Evolutionary conservation across 1,139 yeast genomes (phyloP).

Genomic region (Kodamaea plutei): DNA sequence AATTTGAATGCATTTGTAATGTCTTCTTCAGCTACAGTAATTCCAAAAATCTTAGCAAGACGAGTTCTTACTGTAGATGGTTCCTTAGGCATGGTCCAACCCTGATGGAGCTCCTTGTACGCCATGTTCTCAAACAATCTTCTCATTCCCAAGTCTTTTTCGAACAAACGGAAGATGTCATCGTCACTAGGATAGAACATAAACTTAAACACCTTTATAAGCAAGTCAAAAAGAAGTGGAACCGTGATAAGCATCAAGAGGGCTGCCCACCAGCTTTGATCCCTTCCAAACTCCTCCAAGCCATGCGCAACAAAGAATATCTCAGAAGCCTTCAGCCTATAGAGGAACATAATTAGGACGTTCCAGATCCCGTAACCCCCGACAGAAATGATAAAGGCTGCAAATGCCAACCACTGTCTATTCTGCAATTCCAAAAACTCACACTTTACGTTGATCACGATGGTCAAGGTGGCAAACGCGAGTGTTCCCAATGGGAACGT

Average conservation of each 20-base stretch:
- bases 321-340: slow-evolving; percentile 51
- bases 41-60: slow-evolving; percentile 12
- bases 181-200: slow-evolving; percentile 68
- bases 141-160: slow-evolving; percentile 64
- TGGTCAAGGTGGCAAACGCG: slow-evolving; percentile 65
- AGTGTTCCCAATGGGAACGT: slow-evolving; percentile 79
- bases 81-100: slow-evolving; percentile 68
- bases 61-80: slow-evolving; percentile 24
- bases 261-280: slow-evolving; percentile 82
- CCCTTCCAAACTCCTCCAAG: slow-evolving; percentile 70
- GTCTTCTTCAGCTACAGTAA: slow-evolving; percentile 1
- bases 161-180: slow-evolving; percentile 73
- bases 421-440: slow-evolving; percentile 83
- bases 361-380: slow-evolving; percentile 92
- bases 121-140: slow-evolving; percentile 71
- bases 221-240: slow-evolving; percentile 63
- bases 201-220: slow-evolving; percentile 53
- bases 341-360: slow-evolving; percentile 65
- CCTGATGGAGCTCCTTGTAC: slow-evolving; percentile 66
- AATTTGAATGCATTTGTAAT: neutral
- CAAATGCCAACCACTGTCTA: slow-evolving; percentile 67
- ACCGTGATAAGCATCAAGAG: slow-evolving; percentile 52
- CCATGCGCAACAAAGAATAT: slow-evolving; percentile 76
- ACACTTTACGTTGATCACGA: slow-evolving; percentile 72
- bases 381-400: slow-evolving; percentile 67